Conservation (phyloP, 2,329 filamentous ascomycete species). For the Fusarium sp. region DNA sequence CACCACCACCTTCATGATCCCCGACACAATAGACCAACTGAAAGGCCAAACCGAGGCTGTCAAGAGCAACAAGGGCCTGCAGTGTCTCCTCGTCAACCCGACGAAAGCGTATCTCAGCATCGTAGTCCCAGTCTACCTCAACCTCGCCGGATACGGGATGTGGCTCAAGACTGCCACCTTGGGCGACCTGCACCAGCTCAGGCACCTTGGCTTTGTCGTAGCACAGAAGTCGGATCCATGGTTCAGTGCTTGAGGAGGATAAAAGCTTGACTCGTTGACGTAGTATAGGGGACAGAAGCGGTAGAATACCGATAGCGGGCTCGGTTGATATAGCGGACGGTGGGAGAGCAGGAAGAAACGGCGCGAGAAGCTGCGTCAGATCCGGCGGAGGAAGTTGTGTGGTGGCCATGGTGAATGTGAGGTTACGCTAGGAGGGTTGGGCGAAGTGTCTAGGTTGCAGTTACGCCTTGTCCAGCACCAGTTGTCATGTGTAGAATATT, state of each 20-base stretch:
- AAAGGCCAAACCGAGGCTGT: slow-evolving; percentile 74
- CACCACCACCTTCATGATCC: slow-evolving; percentile 71
- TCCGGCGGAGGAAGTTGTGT: slow-evolving; percentile 60
- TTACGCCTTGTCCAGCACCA: slow-evolving; percentile 11
- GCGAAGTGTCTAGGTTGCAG: slow-evolving; percentile 13
- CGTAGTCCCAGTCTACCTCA: slow-evolving; percentile 78
- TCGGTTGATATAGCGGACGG: slow-evolving; percentile 71
- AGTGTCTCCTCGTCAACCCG: slow-evolving; percentile 83
- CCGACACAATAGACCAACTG: slow-evolving; percentile 78
- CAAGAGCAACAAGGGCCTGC: slow-evolving; percentile 75
- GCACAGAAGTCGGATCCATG: slow-evolving; percentile 81
- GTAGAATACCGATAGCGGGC: slow-evolving; percentile 70
- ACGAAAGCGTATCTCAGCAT: slow-evolving; percentile 74
- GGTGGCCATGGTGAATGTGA: slow-evolving; percentile 47
- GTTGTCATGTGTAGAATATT: slow-evolving; percentile 7
- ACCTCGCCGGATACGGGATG: slow-evolving; percentile 86
- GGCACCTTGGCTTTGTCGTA: slow-evolving; percentile 73
- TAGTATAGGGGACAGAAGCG: slow-evolving; percentile 75
- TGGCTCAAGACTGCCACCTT: slow-evolving; percentile 78
- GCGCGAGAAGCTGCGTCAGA: slow-evolving; percentile 64
- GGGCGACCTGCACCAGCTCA: slow-evolving; percentile 73
- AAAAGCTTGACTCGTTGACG: slow-evolving; percentile 77
- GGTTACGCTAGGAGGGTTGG: not conserved
- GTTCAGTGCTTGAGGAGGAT: slow-evolving; percentile 70
- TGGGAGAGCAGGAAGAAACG: slow-evolving; percentile 72